A percentile compares a stretch with the other conserved stretches of the same genome.
Evolutionary conservation across 495 filamentous ascomycete genomes (phyloP).

Genomic region (Patellaria atrata): DNA sequence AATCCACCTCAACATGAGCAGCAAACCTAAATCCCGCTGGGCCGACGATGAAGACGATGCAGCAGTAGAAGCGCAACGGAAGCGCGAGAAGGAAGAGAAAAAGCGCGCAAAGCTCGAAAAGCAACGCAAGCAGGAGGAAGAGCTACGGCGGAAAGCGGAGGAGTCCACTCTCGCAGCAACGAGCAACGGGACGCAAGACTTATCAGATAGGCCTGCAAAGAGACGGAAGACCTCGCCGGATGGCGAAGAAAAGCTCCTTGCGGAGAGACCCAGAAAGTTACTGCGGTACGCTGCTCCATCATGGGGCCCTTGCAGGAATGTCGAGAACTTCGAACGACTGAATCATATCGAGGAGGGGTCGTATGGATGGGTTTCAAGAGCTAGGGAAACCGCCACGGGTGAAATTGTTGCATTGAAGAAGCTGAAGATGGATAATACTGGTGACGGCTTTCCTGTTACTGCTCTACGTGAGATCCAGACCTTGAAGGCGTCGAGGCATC

Average conservation of each 20-base stretch:
- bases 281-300: conserved; percentile 53
- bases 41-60: conserved; percentile 66
- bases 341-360: conserved; percentile 97
- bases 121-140: conserved; percentile 55
- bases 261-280: conserved; percentile 30
- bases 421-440: conserved; percentile 74
- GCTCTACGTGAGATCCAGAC: conserved; percentile 80
- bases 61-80: conserved; percentile 50
- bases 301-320: conserved; percentile 65
- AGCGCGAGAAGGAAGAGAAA: conserved; percentile 81
- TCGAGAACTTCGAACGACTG: conserved; percentile 79
- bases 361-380: conserved; percentile 87
- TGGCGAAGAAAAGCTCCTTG: conserved; percentile 3
- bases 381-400: conserved; percentile 63
- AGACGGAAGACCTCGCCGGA: conserved; percentile 34
- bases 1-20: conserved; percentile 1
- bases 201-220: conserved; percentile 37
- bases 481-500: conserved; percentile 47
- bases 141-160: conserved; percentile 22
- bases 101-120: conserved; percentile 74
- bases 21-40: conserved; percentile 55
- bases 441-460: conserved; percentile 83
- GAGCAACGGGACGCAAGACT: conserved; percentile 6
- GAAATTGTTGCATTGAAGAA: conserved; percentile 88
- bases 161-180: conserved; percentile 19